A percentile compares a stretch with the other conserved stretches of the same genome.
These are phyloP conservation scores for Przewalskia tangutica DNA, from an alignment of 257 asterid genomes.

Conservation along the genomic window DNA sequence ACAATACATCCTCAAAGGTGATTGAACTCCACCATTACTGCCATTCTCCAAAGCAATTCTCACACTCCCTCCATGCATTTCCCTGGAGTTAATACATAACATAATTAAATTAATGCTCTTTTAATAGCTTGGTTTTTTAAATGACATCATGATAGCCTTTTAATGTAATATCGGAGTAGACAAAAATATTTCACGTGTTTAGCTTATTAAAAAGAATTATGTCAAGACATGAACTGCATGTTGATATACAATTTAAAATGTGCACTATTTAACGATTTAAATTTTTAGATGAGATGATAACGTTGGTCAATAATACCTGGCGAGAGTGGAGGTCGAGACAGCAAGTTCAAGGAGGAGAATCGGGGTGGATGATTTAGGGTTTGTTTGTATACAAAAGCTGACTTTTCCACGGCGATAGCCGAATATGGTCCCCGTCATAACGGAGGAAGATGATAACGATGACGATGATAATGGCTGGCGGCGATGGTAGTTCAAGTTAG, in stretches of 20 bases:
- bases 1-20: conserved; percentile 44
- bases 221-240: too few relatives aligned
- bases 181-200: background rate
- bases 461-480: background rate
- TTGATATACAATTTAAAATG: too few relatives aligned
- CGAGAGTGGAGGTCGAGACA: conserved; percentile 40
- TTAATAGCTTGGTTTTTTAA: background rate
- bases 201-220: background rate
- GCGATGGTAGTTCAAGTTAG: background rate
- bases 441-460: background rate
- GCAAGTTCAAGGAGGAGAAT: conserved; percentile 48
- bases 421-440: conserved; percentile 33
- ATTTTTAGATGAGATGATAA: background rate
- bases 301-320: background rate
- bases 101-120: background rate
- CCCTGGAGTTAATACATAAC: background rate
- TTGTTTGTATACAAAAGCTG: conserved; percentile 42
- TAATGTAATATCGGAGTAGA: background rate
- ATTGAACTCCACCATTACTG: conserved; percentile 4
- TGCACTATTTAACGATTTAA: background rate
- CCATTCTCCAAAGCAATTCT: conserved; percentile 41
- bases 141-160: background rate
- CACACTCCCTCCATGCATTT: conserved; percentile 44
- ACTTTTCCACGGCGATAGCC: conserved; percentile 46
- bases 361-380: conserved; percentile 32